Base-by-base conservation (phyloP, 176 grass and related monocot species). In the Chloris gayana region DNA sequence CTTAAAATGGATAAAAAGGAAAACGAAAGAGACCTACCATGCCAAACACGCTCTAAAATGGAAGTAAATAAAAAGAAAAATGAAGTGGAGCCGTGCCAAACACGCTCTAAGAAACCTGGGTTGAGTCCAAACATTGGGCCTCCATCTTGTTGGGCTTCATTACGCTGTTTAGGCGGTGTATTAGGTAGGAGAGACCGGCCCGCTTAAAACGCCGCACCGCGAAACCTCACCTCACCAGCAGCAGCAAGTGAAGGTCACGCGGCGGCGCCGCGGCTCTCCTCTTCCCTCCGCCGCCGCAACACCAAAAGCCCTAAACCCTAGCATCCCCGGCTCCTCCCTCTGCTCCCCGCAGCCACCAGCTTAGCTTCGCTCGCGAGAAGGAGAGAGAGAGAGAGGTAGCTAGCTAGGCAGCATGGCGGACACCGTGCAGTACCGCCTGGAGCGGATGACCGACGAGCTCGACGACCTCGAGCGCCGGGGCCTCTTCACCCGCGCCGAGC, bases 381-480 rank as follows among this genome's bases (percentile, higher is more conserved):
- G 25, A 29, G 58, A 27, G 3, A 59, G 58, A 27, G 3, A 59
- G 10, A 59, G n/a, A 0, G 22, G 10, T 1, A 60, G 57, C 4
- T 60, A 29, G 25, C 65, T 33, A 64, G 26, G 9, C 4, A 13
- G 9, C 30, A 98, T 98, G 96, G 92, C 82, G 82, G 96, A 98
- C 82, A 67, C 82, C 9, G 96, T 98, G 47, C 92, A 93, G 87
- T 92, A 84, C 64, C 92, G 92, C 61, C 70, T 98, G 33, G 96
- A 98, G 92, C 88, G 75, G 37, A 98, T 98, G 95, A 59, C 90
- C 33, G 86, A 91, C 45, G 90, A 95, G 86, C 88, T 98, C 39
- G 92, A 98, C 68, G 92, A 95, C 82, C 92, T 98, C 44, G 86
- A 91, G 78, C 79, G 31, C 31, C 75, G 90, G 7, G 96, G 96